Conservation (phyloP, 2,329 filamentous ascomycete genomes). For the Penicillium sp. region DNA sequence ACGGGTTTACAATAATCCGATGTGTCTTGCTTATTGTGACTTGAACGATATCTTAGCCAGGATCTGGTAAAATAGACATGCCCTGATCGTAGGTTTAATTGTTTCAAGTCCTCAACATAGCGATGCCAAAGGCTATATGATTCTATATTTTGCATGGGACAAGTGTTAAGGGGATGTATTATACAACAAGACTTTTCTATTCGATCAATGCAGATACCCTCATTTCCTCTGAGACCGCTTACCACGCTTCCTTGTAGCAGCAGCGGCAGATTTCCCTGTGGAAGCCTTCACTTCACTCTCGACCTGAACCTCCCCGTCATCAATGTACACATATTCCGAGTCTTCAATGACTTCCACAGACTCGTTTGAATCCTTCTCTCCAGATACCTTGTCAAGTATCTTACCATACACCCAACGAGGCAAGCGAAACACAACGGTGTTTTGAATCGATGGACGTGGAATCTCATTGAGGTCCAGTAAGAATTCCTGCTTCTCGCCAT, state of each 20-base stretch:
- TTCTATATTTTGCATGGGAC: not conserved
- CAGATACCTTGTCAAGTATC: conserved; percentile 21
- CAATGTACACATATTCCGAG: not conserved
- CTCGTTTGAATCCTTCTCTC: not conserved
- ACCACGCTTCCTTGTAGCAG: conserved; percentile 11
- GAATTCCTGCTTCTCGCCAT: conserved; percentile 77
- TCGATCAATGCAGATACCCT: not conserved
- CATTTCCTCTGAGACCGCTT: conserved; percentile 10
- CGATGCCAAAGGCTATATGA: not conserved
- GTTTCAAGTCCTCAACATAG: too few species aligned
- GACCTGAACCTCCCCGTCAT: not conserved
- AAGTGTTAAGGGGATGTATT: not conserved
- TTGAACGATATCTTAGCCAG: too few species aligned
- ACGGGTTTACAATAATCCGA: too few species aligned
- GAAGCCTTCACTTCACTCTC: conserved; percentile 6
- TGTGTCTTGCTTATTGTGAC: too few species aligned
- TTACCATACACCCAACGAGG: conserved; percentile 68
- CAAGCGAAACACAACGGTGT: conserved; percentile 78
- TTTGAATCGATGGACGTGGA: conserved; percentile 66
- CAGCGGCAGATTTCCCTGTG: not conserved
- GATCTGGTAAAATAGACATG: too few species aligned
- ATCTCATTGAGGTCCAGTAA: conserved; percentile 88
- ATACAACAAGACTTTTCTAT: not conserved
- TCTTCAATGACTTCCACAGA: conserved; percentile 1
- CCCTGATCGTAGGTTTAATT: too few species aligned